Evolutionary conservation across 805 yeast species (phyloP).

Genomic region (Yamadazyma endophytica): DNA sequence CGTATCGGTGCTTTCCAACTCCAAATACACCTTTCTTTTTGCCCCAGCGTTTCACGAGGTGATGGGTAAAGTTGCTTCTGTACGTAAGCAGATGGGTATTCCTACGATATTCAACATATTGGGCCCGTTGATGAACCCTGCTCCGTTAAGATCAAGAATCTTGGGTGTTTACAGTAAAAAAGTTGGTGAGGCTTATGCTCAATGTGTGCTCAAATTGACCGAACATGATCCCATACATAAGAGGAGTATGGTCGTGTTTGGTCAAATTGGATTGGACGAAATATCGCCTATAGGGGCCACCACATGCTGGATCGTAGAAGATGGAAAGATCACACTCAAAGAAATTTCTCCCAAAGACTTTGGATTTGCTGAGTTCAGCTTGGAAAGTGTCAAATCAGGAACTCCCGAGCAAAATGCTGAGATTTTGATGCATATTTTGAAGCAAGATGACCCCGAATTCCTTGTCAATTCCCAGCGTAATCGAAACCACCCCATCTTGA

Average conservation of each 20-base stretch:
- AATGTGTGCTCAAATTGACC: constrained; percentile 68
- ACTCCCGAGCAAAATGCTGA: constrained; percentile 84
- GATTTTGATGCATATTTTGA: constrained; percentile 40
- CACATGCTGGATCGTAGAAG: constrained; percentile 67
- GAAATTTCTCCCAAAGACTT: constrained; percentile 70
- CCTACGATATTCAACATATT: constrained; percentile 92
- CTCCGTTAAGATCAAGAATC: constrained; percentile 71
- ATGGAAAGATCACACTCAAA: constrained; percentile 40
- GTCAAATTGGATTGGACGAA: constrained; percentile 88
- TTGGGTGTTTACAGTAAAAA: constrained; percentile 83
- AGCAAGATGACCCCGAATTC: constrained; percentile 43
- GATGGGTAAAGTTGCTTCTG: constrained; percentile 74
- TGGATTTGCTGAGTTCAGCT: constrained; percentile 69
- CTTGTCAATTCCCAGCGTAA: constrained; percentile 33
- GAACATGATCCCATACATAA: constrained; percentile 38
- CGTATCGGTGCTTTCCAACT: constrained; percentile 49
- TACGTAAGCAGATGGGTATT: constrained; percentile 76
- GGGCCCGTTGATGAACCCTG: constrained; percentile 94
- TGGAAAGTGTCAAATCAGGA: constrained; percentile 70
- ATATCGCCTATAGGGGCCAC: constrained; percentile 86
- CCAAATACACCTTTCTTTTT: constrained; percentile 64
- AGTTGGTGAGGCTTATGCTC: constrained; percentile 80
- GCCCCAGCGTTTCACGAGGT: constrained; percentile 96
- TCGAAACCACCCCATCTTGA: constrained; percentile 59
- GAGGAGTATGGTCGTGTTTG: constrained; percentile 86